Evolutionary conservation across 139 green algal genomes (phyloP).

Genomic region (Penium margaritaceum): DNA sequence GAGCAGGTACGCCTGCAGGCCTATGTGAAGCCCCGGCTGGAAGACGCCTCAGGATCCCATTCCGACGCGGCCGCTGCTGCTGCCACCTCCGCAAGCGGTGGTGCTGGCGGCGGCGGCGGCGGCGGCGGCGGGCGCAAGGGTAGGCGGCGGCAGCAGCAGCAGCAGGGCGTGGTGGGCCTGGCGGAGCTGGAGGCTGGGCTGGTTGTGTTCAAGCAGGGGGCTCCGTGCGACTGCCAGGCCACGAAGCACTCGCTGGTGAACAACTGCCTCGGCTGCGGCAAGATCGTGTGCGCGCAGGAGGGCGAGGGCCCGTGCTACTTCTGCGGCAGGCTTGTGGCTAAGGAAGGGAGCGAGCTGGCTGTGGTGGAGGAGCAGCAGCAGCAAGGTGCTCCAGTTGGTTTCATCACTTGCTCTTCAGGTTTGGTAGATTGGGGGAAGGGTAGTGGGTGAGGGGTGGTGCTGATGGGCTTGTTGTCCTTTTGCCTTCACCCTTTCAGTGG

Average conservation of each 20-base stretch:
- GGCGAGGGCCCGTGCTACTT: constrained; percentile 49
- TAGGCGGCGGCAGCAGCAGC: no score
- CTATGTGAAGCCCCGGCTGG: constrained; percentile 20
- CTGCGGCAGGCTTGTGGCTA: constrained; percentile 40
- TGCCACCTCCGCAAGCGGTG: neutral
- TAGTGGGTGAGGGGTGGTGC: no score
- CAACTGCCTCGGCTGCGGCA: constrained; percentile 48
- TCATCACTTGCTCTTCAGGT: no score
- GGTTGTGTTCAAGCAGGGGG: constrained; percentile 12
- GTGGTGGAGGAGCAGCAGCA: no score
- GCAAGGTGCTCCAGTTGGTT: no score
- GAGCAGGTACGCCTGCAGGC: no score
- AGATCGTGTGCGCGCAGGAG: constrained; percentile 45
- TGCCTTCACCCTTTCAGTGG: no score
- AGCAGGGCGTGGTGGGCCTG: neutral
- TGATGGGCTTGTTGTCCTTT: no score
- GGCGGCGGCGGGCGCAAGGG: neutral
- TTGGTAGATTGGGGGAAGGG: no score
- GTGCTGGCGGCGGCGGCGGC: neutral
- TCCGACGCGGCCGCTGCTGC: no score
- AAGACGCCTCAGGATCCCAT: neutral
- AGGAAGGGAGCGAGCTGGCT: no score
- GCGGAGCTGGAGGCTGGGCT: neutral
- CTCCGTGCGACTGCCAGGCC: constrained; percentile 45
- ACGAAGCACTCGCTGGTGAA: constrained; percentile 35